These are phyloP conservation scores for Fusarium sp. DNA, from an alignment of 2,329 filamentous ascomycete species.

Conservation along the genomic window DNA sequence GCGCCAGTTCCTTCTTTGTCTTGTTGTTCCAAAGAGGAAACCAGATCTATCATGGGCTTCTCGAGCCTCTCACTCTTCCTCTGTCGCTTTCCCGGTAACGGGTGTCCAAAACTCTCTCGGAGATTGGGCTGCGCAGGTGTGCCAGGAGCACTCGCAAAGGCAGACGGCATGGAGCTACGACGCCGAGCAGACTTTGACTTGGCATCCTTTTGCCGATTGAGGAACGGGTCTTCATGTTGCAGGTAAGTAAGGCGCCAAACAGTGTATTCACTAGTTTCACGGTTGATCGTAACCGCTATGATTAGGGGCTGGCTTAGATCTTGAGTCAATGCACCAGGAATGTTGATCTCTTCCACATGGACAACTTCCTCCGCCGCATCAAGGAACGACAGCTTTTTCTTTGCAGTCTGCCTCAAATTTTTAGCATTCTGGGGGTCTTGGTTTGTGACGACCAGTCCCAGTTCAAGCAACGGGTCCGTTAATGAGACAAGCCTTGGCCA, in stretches of 20 bases:
- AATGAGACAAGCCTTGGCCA: conserved; percentile 85
- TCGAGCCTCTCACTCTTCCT: conserved; percentile 65
- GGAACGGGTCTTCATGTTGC: conserved; percentile 70
- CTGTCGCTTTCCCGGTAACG: conserved; percentile 64
- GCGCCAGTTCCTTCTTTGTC: conserved; percentile 68
- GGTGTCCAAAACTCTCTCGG: conserved; percentile 81
- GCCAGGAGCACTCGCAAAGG: conserved; percentile 77
- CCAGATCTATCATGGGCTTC: conserved; percentile 71
- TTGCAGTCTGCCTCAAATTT: conserved; percentile 49
- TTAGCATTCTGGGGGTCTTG: conserved; percentile 56
- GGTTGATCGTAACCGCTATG: conserved; percentile 84
- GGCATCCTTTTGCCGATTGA: conserved; percentile 60
- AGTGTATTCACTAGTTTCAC: conserved; percentile 80
- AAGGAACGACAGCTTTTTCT: conserved; percentile 67
- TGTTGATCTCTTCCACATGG: conserved; percentile 77
- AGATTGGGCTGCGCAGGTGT: conserved; percentile 79
- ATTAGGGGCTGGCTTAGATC: conserved; percentile 66
- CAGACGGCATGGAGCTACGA: conserved; percentile 74
- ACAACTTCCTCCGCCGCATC: conserved; percentile 84
- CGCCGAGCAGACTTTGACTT: conserved; percentile 63
- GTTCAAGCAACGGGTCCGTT: conserved; percentile 85
- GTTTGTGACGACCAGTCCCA: conserved; percentile 81
- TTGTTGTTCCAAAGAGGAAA: conserved; percentile 75
- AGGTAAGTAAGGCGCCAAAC: conserved; percentile 88
- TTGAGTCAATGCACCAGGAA: conserved; percentile 59